Percentiles rank a stretch among this genome's conserved stretches.
Conservation (phyloP, 352 stramenopile genomes). For the Stramenopiles sp. region DNA sequence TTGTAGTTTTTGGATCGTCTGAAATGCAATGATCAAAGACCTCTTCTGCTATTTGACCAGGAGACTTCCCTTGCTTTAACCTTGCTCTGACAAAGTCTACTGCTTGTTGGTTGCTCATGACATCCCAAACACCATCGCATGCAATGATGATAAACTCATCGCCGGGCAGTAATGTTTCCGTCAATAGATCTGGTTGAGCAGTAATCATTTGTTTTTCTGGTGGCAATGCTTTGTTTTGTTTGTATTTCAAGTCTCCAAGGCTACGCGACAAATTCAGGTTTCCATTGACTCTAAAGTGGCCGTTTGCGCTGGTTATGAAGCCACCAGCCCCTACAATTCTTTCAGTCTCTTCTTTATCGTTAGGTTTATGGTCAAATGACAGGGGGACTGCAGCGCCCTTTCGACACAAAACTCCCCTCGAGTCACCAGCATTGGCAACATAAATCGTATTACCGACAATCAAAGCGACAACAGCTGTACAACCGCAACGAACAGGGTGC, state of each 20-base stretch:
- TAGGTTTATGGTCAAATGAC: constrained; percentile 30
- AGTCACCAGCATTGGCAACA: constrained; percentile 48
- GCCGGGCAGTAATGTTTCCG: constrained; percentile 33
- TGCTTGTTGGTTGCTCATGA: constrained; percentile 50
- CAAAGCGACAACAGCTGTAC: neutral
- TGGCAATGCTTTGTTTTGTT: too few relatives aligned
- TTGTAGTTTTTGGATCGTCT: constrained; percentile 40
- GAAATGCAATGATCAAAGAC: constrained; percentile 56
- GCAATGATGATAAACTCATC: constrained; percentile 62
- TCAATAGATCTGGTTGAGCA: constrained; percentile 46
- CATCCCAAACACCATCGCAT: constrained; percentile 74
- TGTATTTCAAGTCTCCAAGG: constrained; percentile 58
- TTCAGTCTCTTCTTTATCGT: constrained; percentile 59
- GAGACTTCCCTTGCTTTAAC: too few relatives aligned
- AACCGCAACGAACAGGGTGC: too few relatives aligned
- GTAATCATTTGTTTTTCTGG: constrained; percentile 76
- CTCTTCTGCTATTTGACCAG: constrained; percentile 45
- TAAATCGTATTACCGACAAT: neutral
- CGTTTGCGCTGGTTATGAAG: constrained; percentile 57
- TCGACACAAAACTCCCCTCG: constrained; percentile 37
- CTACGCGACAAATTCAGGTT: constrained; percentile 69
- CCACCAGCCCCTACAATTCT: constrained; percentile 62
- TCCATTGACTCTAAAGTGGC: constrained; percentile 73
- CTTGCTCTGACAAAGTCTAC: too few relatives aligned
- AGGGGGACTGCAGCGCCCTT: constrained; percentile 11